A percentile compares a stretch with the other conserved stretches of the same genome.
Conservation (phyloP, 2,329 filamentous ascomycete species). For the Colletotrichum brevisporum region DNA sequence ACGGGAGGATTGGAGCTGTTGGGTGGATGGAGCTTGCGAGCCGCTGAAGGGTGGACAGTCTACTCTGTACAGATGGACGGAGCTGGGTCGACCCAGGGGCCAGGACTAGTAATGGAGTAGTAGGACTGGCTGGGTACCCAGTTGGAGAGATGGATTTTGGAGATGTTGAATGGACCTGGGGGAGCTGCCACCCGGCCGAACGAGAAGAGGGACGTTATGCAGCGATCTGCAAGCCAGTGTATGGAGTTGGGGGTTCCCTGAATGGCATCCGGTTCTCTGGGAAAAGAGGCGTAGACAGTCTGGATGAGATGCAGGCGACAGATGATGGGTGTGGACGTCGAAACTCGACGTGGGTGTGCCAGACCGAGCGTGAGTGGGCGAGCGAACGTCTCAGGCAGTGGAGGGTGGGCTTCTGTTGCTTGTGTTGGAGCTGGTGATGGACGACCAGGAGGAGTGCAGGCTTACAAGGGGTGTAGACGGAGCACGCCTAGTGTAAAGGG, state of each 20-base stretch:
- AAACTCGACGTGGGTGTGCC: conserved; percentile 32
- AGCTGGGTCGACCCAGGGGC: no score
- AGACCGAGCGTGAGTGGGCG: conserved; percentile 27
- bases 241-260: conserved; percentile 35
- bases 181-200: conserved; percentile 28
- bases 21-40: conserved; percentile 1
- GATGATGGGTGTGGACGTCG: conserved; percentile 30
- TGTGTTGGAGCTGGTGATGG: conserved; percentile 33
- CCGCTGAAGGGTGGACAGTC: not conserved
- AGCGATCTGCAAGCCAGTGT: conserved; percentile 37
- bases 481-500: not conserved
- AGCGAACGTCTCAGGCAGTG: conserved; percentile 33
- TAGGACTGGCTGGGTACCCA: no score
- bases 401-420: conserved; percentile 36
- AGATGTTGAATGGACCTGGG: conserved; percentile 7
- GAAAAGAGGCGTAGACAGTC: conserved; percentile 35
- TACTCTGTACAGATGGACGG: not conserved
- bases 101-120: no score
- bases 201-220: conserved; percentile 38
- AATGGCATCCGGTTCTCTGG: conserved; percentile 32
- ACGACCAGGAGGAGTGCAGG: conserved; percentile 8
- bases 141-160: not conserved
- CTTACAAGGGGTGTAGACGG: conserved; percentile 23
- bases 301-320: conserved; percentile 37
- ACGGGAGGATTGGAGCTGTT: conserved; percentile 23